phyloP scores from a whole-genome alignment of 1,284 basidiomycete genomes.

The Microbotryomycetes sp. region DNA sequence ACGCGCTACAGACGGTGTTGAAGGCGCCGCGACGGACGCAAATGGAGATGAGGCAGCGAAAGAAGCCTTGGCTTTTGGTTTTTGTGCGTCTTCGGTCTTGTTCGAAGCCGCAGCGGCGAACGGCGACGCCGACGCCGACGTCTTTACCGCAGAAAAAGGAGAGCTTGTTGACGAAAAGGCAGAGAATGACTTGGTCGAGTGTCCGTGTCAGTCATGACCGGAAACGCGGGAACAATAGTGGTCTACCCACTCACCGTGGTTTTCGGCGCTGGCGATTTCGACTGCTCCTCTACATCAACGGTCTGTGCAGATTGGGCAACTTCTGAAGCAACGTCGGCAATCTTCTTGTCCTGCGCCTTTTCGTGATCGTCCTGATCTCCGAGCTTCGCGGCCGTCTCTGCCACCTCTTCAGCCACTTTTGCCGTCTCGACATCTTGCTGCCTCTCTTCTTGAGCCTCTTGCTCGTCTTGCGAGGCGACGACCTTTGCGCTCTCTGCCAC shows the following conservation, averaged over 20 bases:
- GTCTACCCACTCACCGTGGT: background rate
- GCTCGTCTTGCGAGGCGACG: background rate
- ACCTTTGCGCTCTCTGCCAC: slow-evolving; percentile 5
- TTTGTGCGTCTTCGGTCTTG: slow-evolving; percentile 8
- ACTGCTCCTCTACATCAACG: background rate
- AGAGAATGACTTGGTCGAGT: slow-evolving; percentile 4
- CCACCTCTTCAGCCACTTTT: slow-evolving; percentile 2
- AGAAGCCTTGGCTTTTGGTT: slow-evolving; percentile 19
- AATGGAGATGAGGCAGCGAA: slow-evolving; percentile 16
- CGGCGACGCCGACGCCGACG: background rate
- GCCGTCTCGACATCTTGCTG: background rate
- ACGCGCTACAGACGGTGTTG: background rate
- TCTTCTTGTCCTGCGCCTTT: slow-evolving; percentile 9
- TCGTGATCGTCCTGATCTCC: slow-evolving; percentile 10
- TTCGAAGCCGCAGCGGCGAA: slow-evolving; percentile 1
- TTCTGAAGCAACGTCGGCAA: slow-evolving; percentile 24
- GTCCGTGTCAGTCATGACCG: background rate
- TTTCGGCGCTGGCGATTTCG: background rate
- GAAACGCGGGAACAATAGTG: background rate
- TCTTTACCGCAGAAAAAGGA: slow-evolving; percentile 19
- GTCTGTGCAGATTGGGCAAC: slow-evolving; percentile 3
- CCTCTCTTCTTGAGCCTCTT: background rate
- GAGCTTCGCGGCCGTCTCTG: slow-evolving; percentile 10
- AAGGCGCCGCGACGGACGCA: background rate
- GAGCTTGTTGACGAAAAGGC: slow-evolving; percentile 18